Base-by-base conservation (phyloP, 495 filamentous ascomycete species). In the Aspergillus haitiensis region DNA sequence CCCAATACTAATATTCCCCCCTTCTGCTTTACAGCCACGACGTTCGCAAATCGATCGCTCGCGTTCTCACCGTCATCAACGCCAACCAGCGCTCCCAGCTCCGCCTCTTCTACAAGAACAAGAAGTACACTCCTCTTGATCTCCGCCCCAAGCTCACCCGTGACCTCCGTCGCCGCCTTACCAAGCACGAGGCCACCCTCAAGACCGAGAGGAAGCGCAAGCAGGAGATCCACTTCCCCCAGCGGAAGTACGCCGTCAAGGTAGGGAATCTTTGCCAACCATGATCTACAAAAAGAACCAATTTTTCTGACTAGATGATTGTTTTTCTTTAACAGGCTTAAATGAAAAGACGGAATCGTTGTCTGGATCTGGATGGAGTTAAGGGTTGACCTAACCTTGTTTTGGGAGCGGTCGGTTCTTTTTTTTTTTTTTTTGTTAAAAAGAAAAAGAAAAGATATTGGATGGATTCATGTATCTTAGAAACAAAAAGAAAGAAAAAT, bases 221-320 rank as follows among this genome's bases (percentile, higher is more conserved):
- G 91, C 88, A 90, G 80, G 69, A 84, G 72, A 87, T 82, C 68
- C 95, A 99, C 83, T 99, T 98, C 86, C 94, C 95, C 54, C 90
- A 93, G 84, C 85, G 95, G 78, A 98, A 96, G 81, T 99, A 84
- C 81, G 95, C 95, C 74, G 87, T 99, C 73, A 99, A 97, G 93
- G 94, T 92, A 86, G 69, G 81, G 62, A 21, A 31, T 18, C 36
- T 8, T 27, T 27, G 21, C 21, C 1, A 27, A 1, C 3, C 21
- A 27, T 27, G 21, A 27, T 27, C 21, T 39, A 39, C n/a, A 27
- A 18, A 36, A 44, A 35, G 39, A n/a, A 36, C 48, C 27, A 55
- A 36, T 10, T 39, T 37, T 35, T 27, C 52, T 55, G 44, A 63
- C 32, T 13, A 31, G 10, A 48, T 51, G 8, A 56, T 40, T 37